Evolutionary conservation across 2,329 filamentous ascomycete species (phyloP).

Genomic region (Colletotrichum sp.): DNA sequence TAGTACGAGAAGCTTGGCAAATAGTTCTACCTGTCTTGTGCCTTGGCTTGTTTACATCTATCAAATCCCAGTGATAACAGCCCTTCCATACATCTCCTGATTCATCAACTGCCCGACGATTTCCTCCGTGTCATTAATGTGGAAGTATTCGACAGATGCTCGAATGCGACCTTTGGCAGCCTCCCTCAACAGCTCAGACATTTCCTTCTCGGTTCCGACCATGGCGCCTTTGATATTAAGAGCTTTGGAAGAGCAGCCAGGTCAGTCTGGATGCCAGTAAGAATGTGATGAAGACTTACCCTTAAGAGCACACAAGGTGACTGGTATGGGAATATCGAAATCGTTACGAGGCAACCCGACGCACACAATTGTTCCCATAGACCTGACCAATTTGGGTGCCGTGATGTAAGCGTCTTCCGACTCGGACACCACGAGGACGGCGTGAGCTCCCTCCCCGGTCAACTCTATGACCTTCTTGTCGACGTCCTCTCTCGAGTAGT

Average conservation of each 20-base stretch:
- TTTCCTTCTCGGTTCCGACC: background rate
- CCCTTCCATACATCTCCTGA: background rate
- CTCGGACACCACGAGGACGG: conserved; percentile 29
- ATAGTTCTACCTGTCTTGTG: background rate
- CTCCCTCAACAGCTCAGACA: background rate
- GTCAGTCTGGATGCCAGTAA: fast-evolving
- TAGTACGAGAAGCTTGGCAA: background rate
- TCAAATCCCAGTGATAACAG: background rate
- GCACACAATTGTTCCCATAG: conserved; percentile 28
- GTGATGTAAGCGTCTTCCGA: conserved; percentile 27
- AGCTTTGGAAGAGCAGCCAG: background rate
- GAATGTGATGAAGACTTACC: background rate
- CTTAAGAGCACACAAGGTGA: background rate
- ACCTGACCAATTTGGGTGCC: conserved; percentile 27
- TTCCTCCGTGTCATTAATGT: background rate
- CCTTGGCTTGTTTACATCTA: background rate
- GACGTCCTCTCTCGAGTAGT: conserved; percentile 26
- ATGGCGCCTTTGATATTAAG: conserved; percentile 16
- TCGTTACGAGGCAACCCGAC: conserved; percentile 31
- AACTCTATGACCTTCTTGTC: conserved; percentile 25
- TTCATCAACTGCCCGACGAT: background rate
- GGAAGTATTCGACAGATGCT: background rate
- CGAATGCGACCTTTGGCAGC: background rate
- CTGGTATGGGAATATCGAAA: conserved; percentile 28
- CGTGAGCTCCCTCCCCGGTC: conserved; percentile 30